Evolutionary conservation across 2,329 filamentous ascomycete species (phyloP).

Genomic region (Sporothrix schenckii): DNA sequence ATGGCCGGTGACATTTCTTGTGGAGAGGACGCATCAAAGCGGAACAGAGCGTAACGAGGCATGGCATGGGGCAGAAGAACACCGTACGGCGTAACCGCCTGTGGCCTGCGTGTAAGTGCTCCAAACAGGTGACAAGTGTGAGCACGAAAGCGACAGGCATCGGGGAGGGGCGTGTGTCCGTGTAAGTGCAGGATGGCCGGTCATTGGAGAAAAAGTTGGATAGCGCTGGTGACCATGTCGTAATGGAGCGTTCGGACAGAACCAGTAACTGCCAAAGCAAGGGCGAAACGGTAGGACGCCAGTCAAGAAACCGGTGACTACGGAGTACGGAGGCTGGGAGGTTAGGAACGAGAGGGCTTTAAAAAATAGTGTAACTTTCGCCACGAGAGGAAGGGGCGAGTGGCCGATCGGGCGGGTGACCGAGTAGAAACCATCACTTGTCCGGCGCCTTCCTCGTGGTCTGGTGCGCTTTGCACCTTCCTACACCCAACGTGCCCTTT

Average conservation of each 20-base stretch:
- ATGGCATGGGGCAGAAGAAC: neutral
- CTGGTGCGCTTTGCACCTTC: neutral
- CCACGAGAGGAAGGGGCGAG: constrained; percentile 18
- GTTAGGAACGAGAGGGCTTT: neutral
- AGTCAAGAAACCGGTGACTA: neutral
- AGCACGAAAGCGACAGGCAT: neutral
- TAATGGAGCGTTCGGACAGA: neutral
- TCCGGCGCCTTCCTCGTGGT: neutral
- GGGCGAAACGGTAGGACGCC: constrained; percentile 11
- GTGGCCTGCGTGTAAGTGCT: constrained; percentile 21
- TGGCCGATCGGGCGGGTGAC: no score
- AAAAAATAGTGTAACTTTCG: neutral
- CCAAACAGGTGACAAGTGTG: constrained; percentile 17
- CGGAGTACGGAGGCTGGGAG: neutral
- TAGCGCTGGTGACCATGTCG: constrained; percentile 21
- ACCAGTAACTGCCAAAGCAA: neutral
- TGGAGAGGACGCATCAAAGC: constrained; percentile 2
- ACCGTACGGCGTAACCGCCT: constrained; percentile 1
- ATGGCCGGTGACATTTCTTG: neutral
- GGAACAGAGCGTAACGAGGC: constrained; percentile 18
- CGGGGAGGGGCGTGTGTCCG: neutral
- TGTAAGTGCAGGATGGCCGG: neutral
- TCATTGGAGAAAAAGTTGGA: neutral
- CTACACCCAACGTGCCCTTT: constrained; percentile 8
- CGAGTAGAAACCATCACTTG: constrained; percentile 14